These are phyloP conservation scores for Trichocladium uniseriatum DNA, from an alignment of 495 filamentous ascomycete species.

Conservation along the genomic window DNA sequence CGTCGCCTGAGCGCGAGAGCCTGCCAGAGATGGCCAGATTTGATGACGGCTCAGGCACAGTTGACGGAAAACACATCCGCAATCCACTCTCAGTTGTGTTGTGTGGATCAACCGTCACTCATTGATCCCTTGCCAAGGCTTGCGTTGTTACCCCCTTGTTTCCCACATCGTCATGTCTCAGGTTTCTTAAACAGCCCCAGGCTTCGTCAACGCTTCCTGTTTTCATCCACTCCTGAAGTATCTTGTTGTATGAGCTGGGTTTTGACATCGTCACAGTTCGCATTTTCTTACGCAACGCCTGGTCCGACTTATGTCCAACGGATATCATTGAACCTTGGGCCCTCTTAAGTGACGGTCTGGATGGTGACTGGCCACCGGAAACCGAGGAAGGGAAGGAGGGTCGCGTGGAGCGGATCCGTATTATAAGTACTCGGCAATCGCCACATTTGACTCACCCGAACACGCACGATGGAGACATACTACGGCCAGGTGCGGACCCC, in stretches of 20 bases:
- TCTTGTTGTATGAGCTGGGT: background rate
- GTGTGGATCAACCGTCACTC: background rate
- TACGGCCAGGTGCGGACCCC: slow-evolving; percentile 86
- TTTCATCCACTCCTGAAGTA: background rate
- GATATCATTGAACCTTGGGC: background rate
- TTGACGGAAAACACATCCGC: no score
- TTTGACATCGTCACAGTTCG: background rate
- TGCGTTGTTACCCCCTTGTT: slow-evolving; percentile 1
- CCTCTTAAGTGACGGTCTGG: background rate
- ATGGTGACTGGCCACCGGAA: background rate
- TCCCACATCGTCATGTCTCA: slow-evolving; percentile 18
- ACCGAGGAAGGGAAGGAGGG: background rate
- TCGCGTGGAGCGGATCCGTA: background rate
- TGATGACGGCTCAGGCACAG: no score
- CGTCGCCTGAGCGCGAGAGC: no score
- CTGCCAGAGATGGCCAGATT: no score
- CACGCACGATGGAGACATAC: slow-evolving; percentile 81
- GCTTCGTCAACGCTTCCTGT: background rate
- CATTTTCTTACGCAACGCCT: background rate
- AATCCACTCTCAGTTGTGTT: no score
- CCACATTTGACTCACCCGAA: background rate
- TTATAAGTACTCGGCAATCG: background rate
- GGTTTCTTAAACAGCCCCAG: slow-evolving; percentile 3
- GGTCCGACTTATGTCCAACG: no score
- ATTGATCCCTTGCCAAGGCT: slow-evolving; percentile 12